Base-by-base conservation (phyloP, 768 basidiomycete species). In the Gyrodon lividus region DNA sequence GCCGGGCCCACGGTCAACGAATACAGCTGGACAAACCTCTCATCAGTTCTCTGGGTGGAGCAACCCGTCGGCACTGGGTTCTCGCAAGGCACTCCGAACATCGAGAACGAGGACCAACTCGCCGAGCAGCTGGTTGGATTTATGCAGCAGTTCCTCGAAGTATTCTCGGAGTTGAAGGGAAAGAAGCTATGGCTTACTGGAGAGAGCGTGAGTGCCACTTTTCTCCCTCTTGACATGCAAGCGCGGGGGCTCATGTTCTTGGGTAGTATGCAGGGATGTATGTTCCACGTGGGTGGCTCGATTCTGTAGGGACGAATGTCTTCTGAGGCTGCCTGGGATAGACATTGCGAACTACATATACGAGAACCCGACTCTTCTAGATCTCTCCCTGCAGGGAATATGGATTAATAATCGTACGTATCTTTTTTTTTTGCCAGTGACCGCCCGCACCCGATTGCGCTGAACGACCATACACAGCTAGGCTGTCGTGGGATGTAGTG, bases 21-120 rank as follows among this genome's bases (percentile, higher is more conserved):
- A 56, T 77, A 76, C 58, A 87, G 86, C 65, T 90, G 88, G 88
- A 89, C 88, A 0, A 90, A 89, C 59, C 73, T 90, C 7, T 87
- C 86, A 2, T 87, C 83, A 48, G 68, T 89, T 6, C 69, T 89
- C 16, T 91, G 78, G 74, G 79, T 90, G 10, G 89, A 91, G 56
- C 89, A 89, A 56, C 88, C 88, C 3, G 82, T 90, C 26, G 88
- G 88, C 5, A 89, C 87, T 5, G 88, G 88, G 0, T 90, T 83
- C 64, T 85, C 85, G 2, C 84, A 85, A 53, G 88, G 88, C 16
- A 72, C 54, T 13, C 86, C 88, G 0, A 80, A 83, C 51, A 82
- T 83, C 34, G 67, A 74, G 64, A 78, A 79, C 19, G 78, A 88
- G 56, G 55, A 78, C 44, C 76, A 84, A 41, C 71, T 89, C 0